Evolutionary conservation across 371 early-diverging fungal genomes (phyloP).

Genomic region (Mucor sp.): DNA sequence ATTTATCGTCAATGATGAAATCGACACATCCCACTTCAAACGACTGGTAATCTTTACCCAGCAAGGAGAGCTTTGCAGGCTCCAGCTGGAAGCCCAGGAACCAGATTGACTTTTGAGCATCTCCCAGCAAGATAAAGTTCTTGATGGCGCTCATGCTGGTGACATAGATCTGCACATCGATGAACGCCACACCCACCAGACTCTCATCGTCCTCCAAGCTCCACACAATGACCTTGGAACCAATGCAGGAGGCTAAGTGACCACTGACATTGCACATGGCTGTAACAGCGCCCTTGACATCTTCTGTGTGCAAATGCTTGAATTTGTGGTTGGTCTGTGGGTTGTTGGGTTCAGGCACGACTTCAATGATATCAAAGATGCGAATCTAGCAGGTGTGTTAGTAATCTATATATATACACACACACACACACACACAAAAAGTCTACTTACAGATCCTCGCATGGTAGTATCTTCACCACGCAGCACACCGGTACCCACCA

Average conservation of each 20-base stretch:
- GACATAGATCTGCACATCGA: slow-evolving; percentile 93
- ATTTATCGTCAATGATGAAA: slow-evolving; percentile 77
- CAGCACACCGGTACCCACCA: slow-evolving; percentile 88
- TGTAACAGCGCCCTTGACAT: slow-evolving; percentile 95
- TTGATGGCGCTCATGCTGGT: slow-evolving; percentile 84
- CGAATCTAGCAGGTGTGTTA: slow-evolving; percentile 60
- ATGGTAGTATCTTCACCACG: slow-evolving; percentile 94
- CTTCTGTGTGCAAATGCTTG: slow-evolving; percentile 83
- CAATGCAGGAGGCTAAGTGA: slow-evolving; percentile 88
- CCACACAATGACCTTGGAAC: slow-evolving; percentile 91
- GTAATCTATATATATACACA: too few species aligned
- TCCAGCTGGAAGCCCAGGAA: slow-evolving; percentile 97
- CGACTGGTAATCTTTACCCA: slow-evolving; percentile 89
- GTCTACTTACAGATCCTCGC: slow-evolving; percentile 77
- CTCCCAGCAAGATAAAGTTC: slow-evolving; percentile 92
- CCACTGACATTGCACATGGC: slow-evolving; percentile 87
- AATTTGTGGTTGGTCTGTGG: slow-evolving; percentile 95
- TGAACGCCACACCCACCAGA: slow-evolving; percentile 94
- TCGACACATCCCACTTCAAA: slow-evolving; percentile 74
- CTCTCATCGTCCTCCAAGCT: slow-evolving; percentile 89
- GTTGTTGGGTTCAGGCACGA: slow-evolving; percentile 95
- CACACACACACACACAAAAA: background rate
- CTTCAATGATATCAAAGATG: slow-evolving; percentile 96
- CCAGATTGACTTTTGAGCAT: slow-evolving; percentile 90
- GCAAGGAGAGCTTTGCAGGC: slow-evolving; percentile 84